phyloP scores from a whole-genome alignment of 148 eudicot species.

The Heliamphora exappendiculata region DNA sequence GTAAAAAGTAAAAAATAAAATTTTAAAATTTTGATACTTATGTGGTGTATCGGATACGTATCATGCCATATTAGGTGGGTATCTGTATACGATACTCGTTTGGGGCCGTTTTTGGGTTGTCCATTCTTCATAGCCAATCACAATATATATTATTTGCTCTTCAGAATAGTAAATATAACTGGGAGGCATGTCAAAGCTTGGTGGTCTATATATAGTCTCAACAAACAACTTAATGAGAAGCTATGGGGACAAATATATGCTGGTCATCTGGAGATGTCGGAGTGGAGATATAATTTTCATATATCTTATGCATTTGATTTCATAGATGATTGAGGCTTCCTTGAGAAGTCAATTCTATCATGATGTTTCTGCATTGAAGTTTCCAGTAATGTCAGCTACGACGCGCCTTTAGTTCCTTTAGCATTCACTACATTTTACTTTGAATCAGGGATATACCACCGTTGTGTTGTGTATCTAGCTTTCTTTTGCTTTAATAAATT shows the following conservation, averaged over 20 bases:
- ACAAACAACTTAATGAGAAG: neutral
- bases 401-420: neutral
- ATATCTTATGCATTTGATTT: neutral
- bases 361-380: neutral
- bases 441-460: neutral
- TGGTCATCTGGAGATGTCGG: neutral
- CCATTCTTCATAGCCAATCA: no score
- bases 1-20: no score
- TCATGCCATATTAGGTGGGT: no score
- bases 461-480: neutral
- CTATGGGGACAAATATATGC: neutral
- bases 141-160: neutral
- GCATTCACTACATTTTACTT: neutral
- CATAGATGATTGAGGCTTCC: neutral
- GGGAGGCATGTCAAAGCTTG: slow-evolving; percentile 1
- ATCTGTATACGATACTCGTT: no score
- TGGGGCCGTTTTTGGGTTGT: no score
- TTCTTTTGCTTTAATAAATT: neutral
- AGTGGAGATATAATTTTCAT: neutral
- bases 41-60: no score
- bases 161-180: neutral
- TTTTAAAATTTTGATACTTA: no score
- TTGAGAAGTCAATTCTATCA: neutral
- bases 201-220: neutral
- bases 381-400: neutral